Evolutionary conservation across 2,329 filamentous ascomycete species (phyloP).

Genomic region (Corniculantispora saksenae): DNA sequence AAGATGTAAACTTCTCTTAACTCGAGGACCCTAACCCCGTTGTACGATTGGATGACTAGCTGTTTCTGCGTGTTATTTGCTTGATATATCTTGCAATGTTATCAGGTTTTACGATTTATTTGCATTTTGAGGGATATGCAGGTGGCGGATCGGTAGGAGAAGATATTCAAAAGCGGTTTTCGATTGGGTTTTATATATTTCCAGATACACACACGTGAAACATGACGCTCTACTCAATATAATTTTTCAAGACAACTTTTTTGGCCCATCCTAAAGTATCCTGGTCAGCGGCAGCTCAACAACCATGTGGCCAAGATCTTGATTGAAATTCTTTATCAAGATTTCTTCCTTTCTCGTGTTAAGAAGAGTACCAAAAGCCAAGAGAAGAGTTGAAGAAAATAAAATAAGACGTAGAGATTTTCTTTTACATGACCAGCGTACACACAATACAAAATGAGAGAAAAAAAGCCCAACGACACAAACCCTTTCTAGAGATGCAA

Average conservation of each 20-base stretch:
- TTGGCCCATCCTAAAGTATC: no score
- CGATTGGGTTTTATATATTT: not conserved
- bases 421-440: conserved; percentile 22
- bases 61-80: conserved; percentile 7
- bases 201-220: not conserved
- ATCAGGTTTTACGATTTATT: not conserved
- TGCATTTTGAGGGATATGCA: not conserved
- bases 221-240: conserved; percentile 13
- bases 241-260: not conserved
- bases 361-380: not conserved
- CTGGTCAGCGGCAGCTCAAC: no score
- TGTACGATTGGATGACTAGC: not conserved
- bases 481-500: no score
- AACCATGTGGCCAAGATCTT: no score
- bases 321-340: not conserved
- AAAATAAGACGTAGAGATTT: conserved; percentile 17
- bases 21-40: not conserved
- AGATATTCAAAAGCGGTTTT: not conserved
- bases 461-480: not conserved
- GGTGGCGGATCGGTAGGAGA: not conserved
- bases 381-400: not conserved
- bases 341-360: not conserved
- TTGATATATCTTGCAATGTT: not conserved
- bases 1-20: conserved; percentile 10
- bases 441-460: conserved; percentile 20